Conservation (phyloP, 148 eudicot genomes). For the Dianthus caryophyllus region DNA sequence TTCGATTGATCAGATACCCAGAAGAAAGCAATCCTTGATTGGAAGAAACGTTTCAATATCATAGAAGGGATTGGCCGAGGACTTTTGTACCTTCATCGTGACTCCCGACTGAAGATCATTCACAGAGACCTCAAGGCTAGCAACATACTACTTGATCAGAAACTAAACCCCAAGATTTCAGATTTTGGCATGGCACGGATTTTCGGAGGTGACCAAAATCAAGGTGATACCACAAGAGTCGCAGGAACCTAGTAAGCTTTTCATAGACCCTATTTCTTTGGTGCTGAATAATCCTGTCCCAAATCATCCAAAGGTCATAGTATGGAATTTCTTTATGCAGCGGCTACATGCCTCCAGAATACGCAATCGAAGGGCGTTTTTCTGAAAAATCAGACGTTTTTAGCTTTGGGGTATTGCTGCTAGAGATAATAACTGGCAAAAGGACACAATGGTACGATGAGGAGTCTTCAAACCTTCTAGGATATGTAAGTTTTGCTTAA, state of each 20-base stretch:
- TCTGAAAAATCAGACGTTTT: conserved; percentile 42
- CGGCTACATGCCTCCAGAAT: conserved; percentile 38
- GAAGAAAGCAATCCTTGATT: conserved; percentile 32
- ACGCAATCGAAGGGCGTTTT: conserved; percentile 36
- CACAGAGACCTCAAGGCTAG: conserved; percentile 53
- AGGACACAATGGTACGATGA: conserved; percentile 28
- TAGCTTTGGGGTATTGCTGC: conserved; percentile 35
- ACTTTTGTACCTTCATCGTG: conserved; percentile 51
- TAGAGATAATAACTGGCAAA: conserved; percentile 41
- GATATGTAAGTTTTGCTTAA: conserved; percentile 24
- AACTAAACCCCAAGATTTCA: conserved; percentile 45
- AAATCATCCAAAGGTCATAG: neutral
- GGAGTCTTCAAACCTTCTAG: conserved; percentile 23
- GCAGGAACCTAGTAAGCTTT: conserved; percentile 65
- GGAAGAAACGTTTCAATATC: conserved; percentile 41
- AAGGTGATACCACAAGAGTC: conserved; percentile 47
- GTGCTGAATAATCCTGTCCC: neutral
- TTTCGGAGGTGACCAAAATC: conserved; percentile 45
- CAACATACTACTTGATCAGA: conserved; percentile 46
- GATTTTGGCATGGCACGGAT: conserved; percentile 66
- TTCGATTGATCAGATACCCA: neutral
- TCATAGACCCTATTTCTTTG: neutral
- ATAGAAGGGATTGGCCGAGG: conserved; percentile 60
- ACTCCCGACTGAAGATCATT: conserved; percentile 50
- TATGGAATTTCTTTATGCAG: conserved; percentile 15